Base-by-base conservation (phyloP, 2,329 filamentous ascomycete species). In the Pseudonectria foliicola region DNA sequence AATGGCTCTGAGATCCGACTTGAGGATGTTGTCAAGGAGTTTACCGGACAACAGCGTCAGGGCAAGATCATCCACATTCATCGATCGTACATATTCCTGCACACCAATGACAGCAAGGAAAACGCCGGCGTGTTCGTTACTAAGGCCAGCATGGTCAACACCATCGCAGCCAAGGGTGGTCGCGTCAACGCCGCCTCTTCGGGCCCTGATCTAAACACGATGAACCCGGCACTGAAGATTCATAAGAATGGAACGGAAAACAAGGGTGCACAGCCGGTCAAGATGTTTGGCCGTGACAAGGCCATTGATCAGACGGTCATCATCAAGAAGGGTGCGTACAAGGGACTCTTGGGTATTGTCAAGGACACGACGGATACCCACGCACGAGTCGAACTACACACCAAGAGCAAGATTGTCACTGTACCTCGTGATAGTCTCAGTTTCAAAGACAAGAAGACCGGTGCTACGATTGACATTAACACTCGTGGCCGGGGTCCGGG, bases 31-130 rank as follows among this genome's bases (percentile, higher is more conserved):
- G 86, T 98, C 39, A 90, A 90, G 51, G 92, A 98, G 61, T 77
- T 81, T 40, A 82, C 82, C 13, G 92, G 90, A 24, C 88, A 95
- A 63, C 77, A 82, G 48, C 81, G 87, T 36, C 80, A 82, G 50
- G 92, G 92, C 48, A 85, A 85, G 48, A 94, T 98, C 46, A 76
- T 95, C 37, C 90, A 96, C 60, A 89, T 98, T 37, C 82, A 96
- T 60, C 81, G 92, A 33, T 87, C 86, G n/a, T 94, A 80, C 56
- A 75, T 95, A 13, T 98, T 94, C 66, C 68, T 93, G 35, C 85
- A 93, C 55, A 94, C 85, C 55, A 81, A 89, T 42, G 76, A 84
- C 29, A 80, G 81, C 35, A 83, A 80, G 28, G 88, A 96, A 56
- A 94, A 95, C 54, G 82, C 86, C 1, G 79, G 92, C 44, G 81